Base-by-base conservation (phyloP, 2,329 filamentous ascomycete species). In the Fusarium begoniae region DNA sequence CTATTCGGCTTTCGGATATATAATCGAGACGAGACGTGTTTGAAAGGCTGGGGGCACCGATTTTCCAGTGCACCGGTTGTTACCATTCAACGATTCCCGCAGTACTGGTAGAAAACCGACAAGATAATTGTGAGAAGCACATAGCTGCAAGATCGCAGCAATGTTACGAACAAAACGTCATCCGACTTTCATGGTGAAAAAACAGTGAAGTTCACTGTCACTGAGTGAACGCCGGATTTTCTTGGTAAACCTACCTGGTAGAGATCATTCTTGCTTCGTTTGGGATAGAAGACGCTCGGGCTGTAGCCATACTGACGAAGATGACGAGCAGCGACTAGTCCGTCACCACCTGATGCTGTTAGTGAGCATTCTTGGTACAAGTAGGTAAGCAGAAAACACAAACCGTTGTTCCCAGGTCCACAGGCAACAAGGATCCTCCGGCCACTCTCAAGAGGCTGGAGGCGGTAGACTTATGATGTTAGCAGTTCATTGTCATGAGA, bases 251-350 rank as follows among this genome's bases (percentile, higher is more conserved):
- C 76, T 83, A 94, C 93, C 85, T 94, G 90, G 80, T 98, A 98
- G 8, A 98, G 87, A 55, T 98, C 95, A 75, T 95, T 96, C 81
- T 96, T 96, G 81, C 92, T 92, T 63, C 94, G 90, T 83, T 98
- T 98, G 2, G 96, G 96, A 79, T 97, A 98, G 85, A 96, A 98
- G 50, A 99, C 87, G 14, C 90, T 92, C 8, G 96, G 95, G 30
- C 90, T 89, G 83, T 98, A 99, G 70, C 96, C 96, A 81, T 97
- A 98, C 80, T 98, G 93, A 81, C 90, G 91, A 10, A 99, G 89
- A 83, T 99, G 96, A 32, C 96, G 91, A 60, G 96, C 96, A 54
- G 96, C 95, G 35, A 99, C 96, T 7, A 99, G 90, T 6, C 96
- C 96, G 82, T 99, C 96, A 43, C 96, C 96, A 71, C 96, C 94